These are phyloP conservation scores for Olyra latifolia DNA, from an alignment of 176 grass and related monocot genomes.

Conservation along the genomic window DNA sequence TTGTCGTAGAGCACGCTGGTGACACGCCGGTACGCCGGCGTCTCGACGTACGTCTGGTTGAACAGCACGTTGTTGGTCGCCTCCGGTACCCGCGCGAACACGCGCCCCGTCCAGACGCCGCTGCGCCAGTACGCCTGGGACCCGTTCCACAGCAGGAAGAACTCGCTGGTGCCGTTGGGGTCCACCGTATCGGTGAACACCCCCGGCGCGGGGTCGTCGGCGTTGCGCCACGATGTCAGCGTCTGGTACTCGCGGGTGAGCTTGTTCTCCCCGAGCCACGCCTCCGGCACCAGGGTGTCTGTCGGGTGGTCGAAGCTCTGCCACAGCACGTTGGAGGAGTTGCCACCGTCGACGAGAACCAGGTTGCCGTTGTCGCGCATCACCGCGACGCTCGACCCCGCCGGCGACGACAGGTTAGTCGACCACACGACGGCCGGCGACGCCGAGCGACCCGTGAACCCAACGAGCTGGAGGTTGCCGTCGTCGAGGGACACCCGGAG, in stretches of 20 bases:
- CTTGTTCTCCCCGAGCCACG: conserved; percentile 49
- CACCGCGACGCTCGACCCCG: conserved; percentile 27
- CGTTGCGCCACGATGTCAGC: conserved; percentile 49
- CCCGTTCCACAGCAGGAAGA: conserved; percentile 37
- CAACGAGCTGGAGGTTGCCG: conserved; percentile 32
- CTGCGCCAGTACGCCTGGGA: conserved; percentile 34
- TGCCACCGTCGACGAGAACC: conserved; percentile 26
- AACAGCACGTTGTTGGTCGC: conserved; percentile 41
- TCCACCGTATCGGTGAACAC: conserved; percentile 32
- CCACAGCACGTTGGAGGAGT: conserved; percentile 46
- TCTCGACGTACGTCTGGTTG: conserved; percentile 43
- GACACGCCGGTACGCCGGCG: conserved; percentile 28
- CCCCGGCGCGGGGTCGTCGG: conserved; percentile 42
- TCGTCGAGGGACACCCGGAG: conserved; percentile 17
- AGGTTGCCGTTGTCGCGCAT: conserved; percentile 48
- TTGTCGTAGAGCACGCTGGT: conserved; percentile 43
- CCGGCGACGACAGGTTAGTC: conserved; percentile 5
- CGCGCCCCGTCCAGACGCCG: conserved; percentile 35
- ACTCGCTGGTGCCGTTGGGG: conserved; percentile 21
- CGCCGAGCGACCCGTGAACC: neutral
- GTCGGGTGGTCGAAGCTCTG: conserved; percentile 59
- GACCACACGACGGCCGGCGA: conserved; percentile 8
- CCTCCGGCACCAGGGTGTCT: conserved; percentile 46
- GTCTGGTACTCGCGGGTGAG: conserved; percentile 19
- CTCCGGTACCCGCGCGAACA: conserved; percentile 34